Evolutionary conservation across 495 filamentous ascomycete genomes (phyloP), one percentile per base, ranked within the genome.

Genomic region (Talaromyces liani): DNA sequence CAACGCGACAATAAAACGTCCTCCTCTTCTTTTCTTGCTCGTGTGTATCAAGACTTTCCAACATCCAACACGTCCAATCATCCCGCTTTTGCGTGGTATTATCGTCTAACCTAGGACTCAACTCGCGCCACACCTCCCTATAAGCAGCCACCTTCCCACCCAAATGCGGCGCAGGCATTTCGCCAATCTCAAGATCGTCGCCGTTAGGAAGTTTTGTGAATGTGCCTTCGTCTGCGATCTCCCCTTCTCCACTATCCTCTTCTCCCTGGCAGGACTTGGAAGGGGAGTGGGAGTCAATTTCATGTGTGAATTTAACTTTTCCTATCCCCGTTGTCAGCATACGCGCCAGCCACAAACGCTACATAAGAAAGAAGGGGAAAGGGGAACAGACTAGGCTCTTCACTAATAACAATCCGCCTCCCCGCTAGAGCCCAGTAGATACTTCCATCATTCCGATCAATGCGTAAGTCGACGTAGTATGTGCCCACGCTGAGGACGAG

Each of bases 101-200:
- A 27, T 27, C 27, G n/a, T 49, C 45, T 1, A 49, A 49, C 6
- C 16, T 5, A 16, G 9, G 1, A 2, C 29, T 31, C 29, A 79
- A 56, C 53, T 74, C 71, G 39, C 75, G 67, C 77, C 77, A 79
- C 0, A 77, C 67, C 62, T 79, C 77, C 56, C 76, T 74, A 58
- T 78, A 78, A 18, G 73, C 69, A 0, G 66, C 66, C 9, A 73
- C 64, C 4, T 76, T 74, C 3, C 68, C 65, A 3, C 73, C 77
- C 0, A 71, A 56, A 72, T 78, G 75, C 22, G 69, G 65, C 7
- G 73, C 71, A 25, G 77, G 73, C 77, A 79, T 79, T 0, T 65
- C 65, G 1, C 77, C 77, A 1, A 67, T 72, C 53, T 79, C 77
- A 0, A 78, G 68, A 27, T 78, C 77, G 34, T 77, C 76, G 0